A percentile compares a stretch with the other conserved stretches of the same genome.
Evolutionary conservation across 352 stramenopile species (phyloP).

Genomic region (Pythium volutum): DNA sequence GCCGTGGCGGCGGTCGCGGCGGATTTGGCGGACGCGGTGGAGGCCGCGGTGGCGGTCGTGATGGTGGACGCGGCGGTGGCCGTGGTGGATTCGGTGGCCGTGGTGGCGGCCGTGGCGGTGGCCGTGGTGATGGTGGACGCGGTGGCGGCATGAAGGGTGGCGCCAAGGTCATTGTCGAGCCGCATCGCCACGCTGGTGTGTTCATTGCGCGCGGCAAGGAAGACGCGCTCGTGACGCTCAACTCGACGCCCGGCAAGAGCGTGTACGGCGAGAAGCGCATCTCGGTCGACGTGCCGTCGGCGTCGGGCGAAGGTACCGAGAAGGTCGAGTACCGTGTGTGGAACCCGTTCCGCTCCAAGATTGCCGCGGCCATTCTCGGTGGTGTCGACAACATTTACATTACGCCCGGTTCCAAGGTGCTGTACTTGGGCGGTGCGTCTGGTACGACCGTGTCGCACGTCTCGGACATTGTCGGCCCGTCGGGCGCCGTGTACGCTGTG

Average conservation of each 20-base stretch:
- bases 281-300: conserved; percentile 94
- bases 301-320: conserved; percentile 85
- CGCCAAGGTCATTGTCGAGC: conserved; percentile 97
- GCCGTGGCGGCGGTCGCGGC: conserved; percentile 1
- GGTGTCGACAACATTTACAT: conserved; percentile 99
- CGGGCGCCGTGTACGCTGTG: conserved; percentile 97
- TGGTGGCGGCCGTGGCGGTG: conserved; percentile 45
- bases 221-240: conserved; percentile 98
- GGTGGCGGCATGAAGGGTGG: conserved; percentile 91
- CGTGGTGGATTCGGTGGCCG: conserved; percentile 39
- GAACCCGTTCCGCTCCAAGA: conserved; percentile 99
- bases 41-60: conserved; percentile 13
- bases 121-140: conserved; percentile 39
- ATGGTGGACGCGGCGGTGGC: conserved; percentile 36
- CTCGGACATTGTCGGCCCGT: conserved; percentile 98
- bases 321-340: conserved; percentile 99
- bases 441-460: conserved; percentile 99
- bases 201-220: conserved; percentile 99
- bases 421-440: conserved; percentile 98
- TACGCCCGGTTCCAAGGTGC: conserved; percentile 95
- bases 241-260: conserved; percentile 97
- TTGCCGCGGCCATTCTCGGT: conserved; percentile 98
- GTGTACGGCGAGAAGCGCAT: conserved; percentile 99
- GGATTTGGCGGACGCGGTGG: conserved; percentile 9
- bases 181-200: conserved; percentile 97